Evolutionary conservation across 2,329 filamentous ascomycete genomes (phyloP).

Genomic region (Trichoderma atroviride): DNA sequence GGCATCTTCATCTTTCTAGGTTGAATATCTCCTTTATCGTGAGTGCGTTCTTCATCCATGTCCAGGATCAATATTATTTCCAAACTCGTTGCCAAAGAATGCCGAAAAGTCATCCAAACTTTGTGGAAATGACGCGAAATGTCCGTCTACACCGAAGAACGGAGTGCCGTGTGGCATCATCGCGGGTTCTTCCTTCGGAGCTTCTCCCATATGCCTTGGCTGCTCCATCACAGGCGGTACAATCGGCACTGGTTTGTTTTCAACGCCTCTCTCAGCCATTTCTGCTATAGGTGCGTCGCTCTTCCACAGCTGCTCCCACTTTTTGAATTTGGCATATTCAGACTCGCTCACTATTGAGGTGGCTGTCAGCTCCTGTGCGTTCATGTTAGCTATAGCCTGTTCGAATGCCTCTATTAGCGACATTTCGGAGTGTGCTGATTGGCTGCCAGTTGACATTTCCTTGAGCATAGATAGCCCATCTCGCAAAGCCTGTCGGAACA

Average conservation of each 20-base stretch:
- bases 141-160: slow-evolving; percentile 43
- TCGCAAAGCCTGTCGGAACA: slow-evolving; percentile 49
- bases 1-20: neutral
- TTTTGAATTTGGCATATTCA: slow-evolving; percentile 55
- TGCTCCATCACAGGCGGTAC: slow-evolving; percentile 18
- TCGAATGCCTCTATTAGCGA: slow-evolving; percentile 58
- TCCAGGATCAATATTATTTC: slow-evolving; percentile 35
- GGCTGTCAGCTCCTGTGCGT: slow-evolving; percentile 44
- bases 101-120: slow-evolving; percentile 44
- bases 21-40: neutral
- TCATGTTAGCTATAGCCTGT: slow-evolving; percentile 49
- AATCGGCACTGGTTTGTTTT: slow-evolving; percentile 24
- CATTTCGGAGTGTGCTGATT: slow-evolving; percentile 55
- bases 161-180: slow-evolving; percentile 37
- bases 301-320: slow-evolving; percentile 54
- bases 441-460: slow-evolving; percentile 56
- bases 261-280: slow-evolving; percentile 31
- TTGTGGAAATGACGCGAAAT: slow-evolving; percentile 44
- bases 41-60: neutral
- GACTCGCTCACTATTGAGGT: slow-evolving; percentile 44
- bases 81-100: slow-evolving; percentile 39
- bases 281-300: slow-evolving; percentile 40
- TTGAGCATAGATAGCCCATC: slow-evolving; percentile 55
- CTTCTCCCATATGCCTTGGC: slow-evolving; percentile 27
- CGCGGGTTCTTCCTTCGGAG: slow-evolving; percentile 31